Conservation (phyloP, 345 rosid species). For the Euphorbia pulcherrima region DNA sequence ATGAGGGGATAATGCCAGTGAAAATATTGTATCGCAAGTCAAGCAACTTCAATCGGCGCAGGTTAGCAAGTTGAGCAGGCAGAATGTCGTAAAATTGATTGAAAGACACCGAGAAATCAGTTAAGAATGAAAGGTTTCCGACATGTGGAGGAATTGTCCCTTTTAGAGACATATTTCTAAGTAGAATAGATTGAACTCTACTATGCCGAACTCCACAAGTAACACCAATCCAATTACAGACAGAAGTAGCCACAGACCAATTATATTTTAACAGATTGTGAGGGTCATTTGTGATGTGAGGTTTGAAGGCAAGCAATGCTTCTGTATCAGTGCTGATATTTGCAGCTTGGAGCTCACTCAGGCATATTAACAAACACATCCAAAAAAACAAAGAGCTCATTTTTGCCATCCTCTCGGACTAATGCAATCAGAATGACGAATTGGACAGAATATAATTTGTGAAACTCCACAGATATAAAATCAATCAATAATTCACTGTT, state of each 20-base stretch:
- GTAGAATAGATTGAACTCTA: background rate
- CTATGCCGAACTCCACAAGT: background rate
- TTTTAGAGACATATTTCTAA: background rate
- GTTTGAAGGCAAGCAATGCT: constrained; percentile 16
- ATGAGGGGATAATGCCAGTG: constrained; percentile 8
- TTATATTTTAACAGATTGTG: background rate
- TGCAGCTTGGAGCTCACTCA: no score
- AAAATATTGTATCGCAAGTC: background rate
- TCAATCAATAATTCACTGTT: no score
- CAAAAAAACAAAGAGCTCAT: no score
- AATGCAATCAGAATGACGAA: no score
- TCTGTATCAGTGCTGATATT: no score
- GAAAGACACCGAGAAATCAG: background rate
- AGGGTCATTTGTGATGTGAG: constrained; percentile 11
- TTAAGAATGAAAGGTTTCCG: constrained; percentile 18
- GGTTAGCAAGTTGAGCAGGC: background rate
- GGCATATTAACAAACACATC: no score
- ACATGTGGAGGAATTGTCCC: background rate
- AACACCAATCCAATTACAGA: constrained; percentile 13
- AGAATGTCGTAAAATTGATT: constrained; percentile 16
- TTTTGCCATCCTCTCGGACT: no score
- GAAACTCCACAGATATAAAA: no score
- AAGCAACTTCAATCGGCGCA: background rate
- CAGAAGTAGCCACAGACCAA: constrained; percentile 6
- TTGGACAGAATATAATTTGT: no score